Base-by-base conservation (phyloP, 2,329 filamentous ascomycete genomes). In the Microascus cirrosus region DNA sequence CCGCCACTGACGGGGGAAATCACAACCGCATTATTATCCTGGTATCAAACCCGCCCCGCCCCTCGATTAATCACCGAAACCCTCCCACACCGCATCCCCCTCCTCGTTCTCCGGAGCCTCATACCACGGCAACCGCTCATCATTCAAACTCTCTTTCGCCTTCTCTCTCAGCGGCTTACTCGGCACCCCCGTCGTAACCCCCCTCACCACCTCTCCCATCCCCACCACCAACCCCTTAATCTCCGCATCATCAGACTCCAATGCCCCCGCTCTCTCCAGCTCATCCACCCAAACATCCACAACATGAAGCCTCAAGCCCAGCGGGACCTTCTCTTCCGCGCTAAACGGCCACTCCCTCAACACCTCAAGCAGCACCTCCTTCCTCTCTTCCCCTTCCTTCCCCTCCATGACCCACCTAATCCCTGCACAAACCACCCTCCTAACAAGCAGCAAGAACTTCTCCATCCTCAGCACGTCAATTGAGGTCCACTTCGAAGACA, bases 241-340 rank as follows among this genome's bases (percentile, higher is more conserved):
- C 2, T 2, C 39, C 34, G 65, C 65, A 5, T 69, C 69, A 12
- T 65, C 73, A 39, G 73, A 71, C 13, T 58, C 64, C 24, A 84
- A 63, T 39, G 81, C 76, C 57, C 84, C 81, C 36, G 84, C 81
- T 67, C 85, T 86, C 71, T 92, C 88, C 65, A 92, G 71, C 77
- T 96, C 92, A 70, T 97, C 94, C 10, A 95, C 81, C 83, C 89
- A 97, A 57, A 97, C 81, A 74, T 99, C 94, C 62, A 95, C 71
- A 15, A 92, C 81, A 72, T 99, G 94, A 70, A 95, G 85, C 61
- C 90, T 77, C 69, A 99, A 69, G 0, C 94, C 94, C 64, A 94
- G 88, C 0, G 93, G 88, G 1, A 95, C 82, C 65, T 45, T 18
- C 82, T 70, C 68, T 39, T 69, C 68, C 36, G 61, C 60, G 36